Percentiles rank a stretch among this genome's conserved stretches.
Evolutionary conservation across 2,329 filamentous ascomycete genomes (phyloP).

Genomic region (Podosphaera xanthii): DNA sequence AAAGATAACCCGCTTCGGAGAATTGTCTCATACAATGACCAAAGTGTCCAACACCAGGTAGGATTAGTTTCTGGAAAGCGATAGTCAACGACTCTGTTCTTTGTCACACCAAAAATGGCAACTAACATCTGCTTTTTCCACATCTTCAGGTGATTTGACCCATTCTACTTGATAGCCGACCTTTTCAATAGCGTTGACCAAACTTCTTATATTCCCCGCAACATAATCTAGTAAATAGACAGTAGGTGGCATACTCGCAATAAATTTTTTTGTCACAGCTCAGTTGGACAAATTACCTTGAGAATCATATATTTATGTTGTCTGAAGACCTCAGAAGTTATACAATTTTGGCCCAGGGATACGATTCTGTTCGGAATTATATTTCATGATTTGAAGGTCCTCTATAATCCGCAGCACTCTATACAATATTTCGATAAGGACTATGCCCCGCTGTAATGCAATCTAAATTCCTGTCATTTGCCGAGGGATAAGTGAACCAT

Average conservation of each 20-base stretch:
- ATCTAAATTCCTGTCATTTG: too few species aligned
- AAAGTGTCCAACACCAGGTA: conserved; percentile 93
- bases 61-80: conserved; percentile 52
- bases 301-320: too few species aligned
- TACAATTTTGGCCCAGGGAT: too few species aligned
- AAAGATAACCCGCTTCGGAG: conserved; percentile 56
- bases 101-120: too few species aligned
- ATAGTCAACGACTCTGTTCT: conserved; percentile 1
- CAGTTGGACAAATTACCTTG: too few species aligned
- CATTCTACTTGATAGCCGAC: conserved; percentile 83
- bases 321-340: too few species aligned
- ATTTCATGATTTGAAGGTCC: too few species aligned
- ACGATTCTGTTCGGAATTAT: too few species aligned
- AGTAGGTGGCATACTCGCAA: neutral
- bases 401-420: too few species aligned
- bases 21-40: conserved; percentile 85
- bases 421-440: too few species aligned
- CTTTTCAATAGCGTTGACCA: conserved; percentile 95
- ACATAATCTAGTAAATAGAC: conserved; percentile 74
- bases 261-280: neutral
- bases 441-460: too few species aligned
- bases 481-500: too few species aligned
- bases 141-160: conserved; percentile 66
- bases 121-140: conserved; percentile 61
- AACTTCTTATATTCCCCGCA: conserved; percentile 82